Evolutionary conservation across 2,329 filamentous ascomycete species (phyloP).

Genomic region (Apiospora arundinis): DNA sequence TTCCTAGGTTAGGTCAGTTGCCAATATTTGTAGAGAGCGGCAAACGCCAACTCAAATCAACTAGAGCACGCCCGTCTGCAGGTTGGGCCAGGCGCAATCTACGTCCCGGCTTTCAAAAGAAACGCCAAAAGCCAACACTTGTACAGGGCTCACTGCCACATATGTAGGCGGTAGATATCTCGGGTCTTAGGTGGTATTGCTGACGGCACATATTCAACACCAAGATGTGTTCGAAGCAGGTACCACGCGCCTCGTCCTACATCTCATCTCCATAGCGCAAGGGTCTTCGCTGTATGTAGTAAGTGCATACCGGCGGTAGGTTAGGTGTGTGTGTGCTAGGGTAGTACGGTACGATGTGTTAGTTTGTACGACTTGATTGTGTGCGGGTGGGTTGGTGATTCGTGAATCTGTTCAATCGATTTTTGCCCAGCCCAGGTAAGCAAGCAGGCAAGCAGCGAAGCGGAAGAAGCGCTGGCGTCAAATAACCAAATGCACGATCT

Average conservation of each 20-base stretch:
- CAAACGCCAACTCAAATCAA: constrained; percentile 10
- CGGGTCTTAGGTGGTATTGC: neutral
- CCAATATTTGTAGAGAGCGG: neutral
- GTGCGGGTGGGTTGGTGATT: neutral
- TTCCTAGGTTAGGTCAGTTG: neutral
- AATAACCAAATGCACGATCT: neutral
- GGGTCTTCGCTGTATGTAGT: constrained; percentile 12
- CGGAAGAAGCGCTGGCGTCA: constrained; percentile 16
- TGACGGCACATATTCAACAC: neutral
- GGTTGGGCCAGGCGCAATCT: neutral
- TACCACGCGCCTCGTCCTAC: constrained; percentile 16
- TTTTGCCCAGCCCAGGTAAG: neutral
- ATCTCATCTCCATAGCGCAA: constrained; percentile 11
- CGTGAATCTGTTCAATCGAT: neutral
- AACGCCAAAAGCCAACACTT: constrained; percentile 1
- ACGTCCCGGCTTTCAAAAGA: constrained; percentile 5
- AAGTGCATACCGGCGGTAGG: constrained; percentile 1
- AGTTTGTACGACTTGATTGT: constrained; percentile 1
- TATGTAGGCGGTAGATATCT: too few relatives aligned
- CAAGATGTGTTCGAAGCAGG: neutral
- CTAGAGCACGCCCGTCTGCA: neutral
- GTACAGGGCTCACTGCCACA: neutral
- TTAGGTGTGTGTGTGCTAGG: neutral
- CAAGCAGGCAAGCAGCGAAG: neutral
- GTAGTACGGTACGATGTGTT: constrained; percentile 9